Base-by-base conservation (phyloP, 2,329 filamentous ascomycete genomes). In the Clonostachys rhizophaga region DNA sequence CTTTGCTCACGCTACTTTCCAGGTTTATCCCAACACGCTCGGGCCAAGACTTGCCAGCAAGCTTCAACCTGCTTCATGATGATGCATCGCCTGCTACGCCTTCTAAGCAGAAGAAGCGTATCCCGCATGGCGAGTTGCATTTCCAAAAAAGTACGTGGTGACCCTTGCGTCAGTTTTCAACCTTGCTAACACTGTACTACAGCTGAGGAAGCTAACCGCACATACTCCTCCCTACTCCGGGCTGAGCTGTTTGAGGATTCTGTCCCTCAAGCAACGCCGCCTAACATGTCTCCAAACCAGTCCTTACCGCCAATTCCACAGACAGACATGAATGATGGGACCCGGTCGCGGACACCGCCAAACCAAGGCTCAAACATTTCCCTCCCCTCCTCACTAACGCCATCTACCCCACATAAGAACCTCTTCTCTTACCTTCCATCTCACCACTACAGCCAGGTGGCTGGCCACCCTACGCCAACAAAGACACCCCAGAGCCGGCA, bases 361-460 rank as follows among this genome's bases (percentile, higher is more conserved):
- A 83, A 78, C 49, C 83, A 84, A 55, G 66, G 69, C 16, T 72
- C 82, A 13, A 71, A 77, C 13, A 74, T 82, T 12, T 75, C 80
- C 20, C 68, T 91, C n/a, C 84, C 88, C 11, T 80, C 86, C 2
- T 85, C 83, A 48, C 76, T 94, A 49, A 96, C 92, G 1, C 94
- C 94, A 1, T 95, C 92, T 2, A 99, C 94, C 5, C 94, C 94
- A 10, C 91, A 96, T 67, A 97, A 96, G 70, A 99, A 99, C 55
- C 81, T 99, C 37, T 97, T 99, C 63, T 89, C 87, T 24, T 96
- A 95, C 64, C 84, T 89, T 67, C 91, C 89, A 4, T 87, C 89
- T 3, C 75, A 77, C 20, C 82, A 89, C 58, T 80, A 86, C 60
- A 80, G 74, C 48, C 79, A 81, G 52, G 79, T 86, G 44, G 86